A percentile compares a stretch with the other conserved stretches of the same genome.
Evolutionary conservation across 495 filamentous ascomycete genomes (phyloP).

Genomic region (Trichoderma virens): DNA sequence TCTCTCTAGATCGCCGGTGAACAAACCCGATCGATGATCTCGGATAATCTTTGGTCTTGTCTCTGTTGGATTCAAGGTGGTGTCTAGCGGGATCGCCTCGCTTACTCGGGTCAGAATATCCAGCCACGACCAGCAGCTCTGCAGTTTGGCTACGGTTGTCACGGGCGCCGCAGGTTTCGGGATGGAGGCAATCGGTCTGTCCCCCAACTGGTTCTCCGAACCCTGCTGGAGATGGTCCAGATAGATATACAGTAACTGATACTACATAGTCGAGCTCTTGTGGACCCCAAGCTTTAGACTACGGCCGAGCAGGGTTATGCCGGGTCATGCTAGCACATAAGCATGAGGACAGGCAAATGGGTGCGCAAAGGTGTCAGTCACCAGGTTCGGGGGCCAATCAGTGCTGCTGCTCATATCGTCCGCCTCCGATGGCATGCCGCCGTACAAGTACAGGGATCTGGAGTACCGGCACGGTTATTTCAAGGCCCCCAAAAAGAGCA

Average conservation of each 20-base stretch:
- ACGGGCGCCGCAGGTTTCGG: neutral
- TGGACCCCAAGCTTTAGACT: slow-evolving; percentile 1
- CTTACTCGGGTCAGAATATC: neutral
- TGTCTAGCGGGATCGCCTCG: neutral
- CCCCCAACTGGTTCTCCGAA: neutral
- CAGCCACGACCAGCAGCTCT: neutral
- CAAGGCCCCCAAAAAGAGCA: neutral
- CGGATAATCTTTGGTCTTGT: neutral
- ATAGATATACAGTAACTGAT: neutral
- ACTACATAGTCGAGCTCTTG: neutral
- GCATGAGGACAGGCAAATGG: neutral
- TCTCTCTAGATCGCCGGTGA: neutral
- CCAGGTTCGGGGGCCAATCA: neutral
- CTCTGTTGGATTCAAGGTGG: neutral
- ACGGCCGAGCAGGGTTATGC: neutral
- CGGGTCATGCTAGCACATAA: neutral
- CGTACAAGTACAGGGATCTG: neutral
- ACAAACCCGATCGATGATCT: neutral
- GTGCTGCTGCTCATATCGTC: neutral
- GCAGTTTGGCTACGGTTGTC: neutral
- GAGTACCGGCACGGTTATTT: neutral
- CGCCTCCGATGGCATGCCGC: neutral
- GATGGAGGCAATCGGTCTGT: neutral
- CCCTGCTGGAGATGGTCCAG: neutral
- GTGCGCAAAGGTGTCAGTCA: neutral